Evolutionary conservation across 129 eudicot genomes (phyloP).

Genomic region (Dittrichia graveolens): DNA sequence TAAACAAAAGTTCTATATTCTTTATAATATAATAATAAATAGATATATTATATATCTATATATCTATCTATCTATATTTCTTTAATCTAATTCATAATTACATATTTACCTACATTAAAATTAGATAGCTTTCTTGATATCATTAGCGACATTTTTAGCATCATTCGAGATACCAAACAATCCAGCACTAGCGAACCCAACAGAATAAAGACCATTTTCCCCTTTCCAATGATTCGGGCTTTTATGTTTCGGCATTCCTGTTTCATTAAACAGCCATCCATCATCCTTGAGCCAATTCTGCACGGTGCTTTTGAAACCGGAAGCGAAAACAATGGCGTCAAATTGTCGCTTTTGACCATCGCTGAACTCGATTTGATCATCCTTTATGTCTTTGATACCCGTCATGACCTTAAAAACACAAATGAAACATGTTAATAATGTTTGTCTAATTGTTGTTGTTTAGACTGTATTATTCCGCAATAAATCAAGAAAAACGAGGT

Average conservation of each 20-base stretch:
- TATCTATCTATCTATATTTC: too few species aligned
- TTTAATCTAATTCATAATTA: too few species aligned
- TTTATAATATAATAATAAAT: too few species aligned
- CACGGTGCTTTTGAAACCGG: constrained; percentile 54
- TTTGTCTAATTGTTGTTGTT: background rate
- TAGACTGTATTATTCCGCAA: too few species aligned
- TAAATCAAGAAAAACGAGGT: background rate
- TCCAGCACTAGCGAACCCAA: constrained; percentile 58
- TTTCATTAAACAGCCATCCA: constrained; percentile 40
- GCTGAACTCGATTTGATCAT: constrained; percentile 33
- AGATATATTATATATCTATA: too few species aligned
- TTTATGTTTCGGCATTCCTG: constrained; percentile 45
- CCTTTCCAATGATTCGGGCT: constrained; percentile 63
- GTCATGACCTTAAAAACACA: constrained; percentile 44
- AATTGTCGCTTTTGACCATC: constrained; percentile 31
- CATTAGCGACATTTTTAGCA: constrained; percentile 48
- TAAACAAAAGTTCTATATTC: too few species aligned
- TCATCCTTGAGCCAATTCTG: constrained; percentile 58
- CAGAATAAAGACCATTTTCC: constrained; percentile 54
- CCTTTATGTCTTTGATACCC: constrained; percentile 29
- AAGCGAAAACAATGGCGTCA: constrained; percentile 63
- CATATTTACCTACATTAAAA: too few species aligned
- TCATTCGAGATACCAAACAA: constrained; percentile 52
- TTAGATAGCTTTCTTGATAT: constrained; percentile 18
- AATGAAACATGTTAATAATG: background rate